Base-by-base conservation (phyloP, 371 early-diverging fungal species). In the Enterospora canceri region DNA sequence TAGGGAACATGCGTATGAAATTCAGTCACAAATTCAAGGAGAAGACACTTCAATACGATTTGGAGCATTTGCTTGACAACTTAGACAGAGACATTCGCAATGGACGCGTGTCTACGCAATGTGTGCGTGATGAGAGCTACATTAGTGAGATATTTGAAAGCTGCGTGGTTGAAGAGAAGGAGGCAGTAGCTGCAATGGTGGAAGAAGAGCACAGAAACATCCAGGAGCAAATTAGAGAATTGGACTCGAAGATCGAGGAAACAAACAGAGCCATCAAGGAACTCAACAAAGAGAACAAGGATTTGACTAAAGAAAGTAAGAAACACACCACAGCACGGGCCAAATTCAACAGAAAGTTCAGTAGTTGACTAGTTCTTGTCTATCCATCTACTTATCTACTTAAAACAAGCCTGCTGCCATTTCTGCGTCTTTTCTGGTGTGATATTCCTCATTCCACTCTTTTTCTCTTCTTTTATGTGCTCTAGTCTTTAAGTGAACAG, bases 121-220 rank as follows among this genome's bases (percentile, higher is more conserved):
- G 67, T 53, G 62, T 74, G 3, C 57, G 59, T 21, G 55, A 63
- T 49, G 47, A 28, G 23, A 59, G 40, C 31, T 74, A 74, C 33
- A 67, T 74, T 5, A 31, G 48, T 24, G 74, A 74, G 33, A 71
- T 74, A 16, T 60, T 70, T 62, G 71, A 71, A 19, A 62, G 62
- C 2, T 32, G 70, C 50, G 29, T 70, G n/a, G 60, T 65, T 16
- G 65, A 70, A 16, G 31, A 49, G 40, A 59, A 65, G n/a, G 30
- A 64, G 34, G 29, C 53, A 1, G 29, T 55, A 29, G 62, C 48
- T 34, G 31, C 59, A 47, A 29, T 46, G 8, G 34, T 65, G 30
- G 62, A 73, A 56, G 31, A 40, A 40, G 40, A 40, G n/a, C 8
- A 40, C 12, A 68, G n/a, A 30, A 58, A 46, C 54, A 48, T 15